phyloP scores from a whole-genome alignment of 179 eudicot genomes.

The Camellia oleifera region DNA sequence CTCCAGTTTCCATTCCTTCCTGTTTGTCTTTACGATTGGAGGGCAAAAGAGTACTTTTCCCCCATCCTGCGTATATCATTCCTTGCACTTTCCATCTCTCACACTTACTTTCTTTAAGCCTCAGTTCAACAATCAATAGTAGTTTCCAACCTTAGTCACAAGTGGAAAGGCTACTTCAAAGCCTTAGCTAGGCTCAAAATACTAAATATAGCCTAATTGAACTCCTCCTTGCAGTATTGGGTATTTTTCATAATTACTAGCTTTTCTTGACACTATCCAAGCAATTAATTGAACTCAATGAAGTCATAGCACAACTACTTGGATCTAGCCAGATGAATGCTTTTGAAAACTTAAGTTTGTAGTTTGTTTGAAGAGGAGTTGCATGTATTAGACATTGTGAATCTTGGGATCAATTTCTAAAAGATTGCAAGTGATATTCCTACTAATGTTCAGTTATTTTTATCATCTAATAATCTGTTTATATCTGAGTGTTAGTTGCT shows the following conservation, averaged over 20 bases:
- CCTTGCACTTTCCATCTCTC: neutral
- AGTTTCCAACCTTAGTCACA: no score
- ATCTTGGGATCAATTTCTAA: neutral
- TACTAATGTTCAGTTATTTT: neutral
- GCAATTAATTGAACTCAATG: neutral
- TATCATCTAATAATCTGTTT: neutral
- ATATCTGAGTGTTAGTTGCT: no score
- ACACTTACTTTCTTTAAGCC: no score
- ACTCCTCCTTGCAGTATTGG: neutral
- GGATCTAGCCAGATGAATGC: neutral
- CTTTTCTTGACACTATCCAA: neutral
- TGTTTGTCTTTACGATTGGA: neutral
- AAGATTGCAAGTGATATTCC: neutral
- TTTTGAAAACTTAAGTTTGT: neutral
- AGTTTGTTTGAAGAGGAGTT: constrained; percentile 3
- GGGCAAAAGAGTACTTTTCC: neutral
- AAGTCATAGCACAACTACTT: neutral
- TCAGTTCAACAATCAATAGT: no score
- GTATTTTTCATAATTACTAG: neutral
- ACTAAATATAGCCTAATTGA: neutral
- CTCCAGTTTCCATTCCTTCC: neutral
- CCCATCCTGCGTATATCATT: neutral
- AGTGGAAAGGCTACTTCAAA: no score
- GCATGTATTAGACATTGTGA: neutral
- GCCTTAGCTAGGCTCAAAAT: no score